Base-by-base conservation (phyloP, 495 filamentous ascomycete genomes). In the Neurospora sp. region DNA sequence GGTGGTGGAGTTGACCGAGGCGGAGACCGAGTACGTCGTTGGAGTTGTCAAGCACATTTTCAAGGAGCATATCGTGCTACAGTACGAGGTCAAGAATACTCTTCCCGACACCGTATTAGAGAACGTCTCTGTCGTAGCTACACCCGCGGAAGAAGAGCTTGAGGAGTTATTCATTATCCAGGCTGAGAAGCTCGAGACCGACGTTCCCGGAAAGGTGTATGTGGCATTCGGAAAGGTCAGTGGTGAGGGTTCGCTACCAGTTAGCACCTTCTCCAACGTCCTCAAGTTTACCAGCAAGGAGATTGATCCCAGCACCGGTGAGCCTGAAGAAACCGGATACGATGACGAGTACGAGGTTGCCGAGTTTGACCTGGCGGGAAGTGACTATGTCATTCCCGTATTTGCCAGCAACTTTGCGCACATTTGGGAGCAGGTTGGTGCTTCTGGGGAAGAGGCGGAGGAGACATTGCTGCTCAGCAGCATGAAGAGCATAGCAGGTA, bases 21-120 rank as follows among this genome's bases (percentile, higher is more conserved):
- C 93, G 74, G 96, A 98, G 82, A 98, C 96, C 19, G 96, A 99
- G 83, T 99, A 99, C 77, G 94, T 98, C 69, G 96, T 98, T 45
- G 88, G 87, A 21, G 93, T 93, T 11, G 87, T 98, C 82, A 99
- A 98, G 84, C 96, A 99, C 77, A 91, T 98, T 78, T 98, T 97
- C 90, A 95, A 94, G 82, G 93, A 97, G 79, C 92, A 98, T 78
- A 87, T 98, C 75, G 96, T 99, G 17, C 84, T 99, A 70, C 96
- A 99, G 81, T 98, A 97, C 83, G 93, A 98, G 77, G 90, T 99
- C 81, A 98, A 97, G 86, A 99, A 99, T 84, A 99, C 96, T 4
- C 88, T 99, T 19, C 89, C 92, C 4, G 93, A 94, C 72, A 95
- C 92, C 62, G 88, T 98, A 69, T 85, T 99, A 45, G 91, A 96